Evolutionary conservation across 768 basidiomycete species (phyloP).

Genomic region (Suillus variegatus): DNA sequence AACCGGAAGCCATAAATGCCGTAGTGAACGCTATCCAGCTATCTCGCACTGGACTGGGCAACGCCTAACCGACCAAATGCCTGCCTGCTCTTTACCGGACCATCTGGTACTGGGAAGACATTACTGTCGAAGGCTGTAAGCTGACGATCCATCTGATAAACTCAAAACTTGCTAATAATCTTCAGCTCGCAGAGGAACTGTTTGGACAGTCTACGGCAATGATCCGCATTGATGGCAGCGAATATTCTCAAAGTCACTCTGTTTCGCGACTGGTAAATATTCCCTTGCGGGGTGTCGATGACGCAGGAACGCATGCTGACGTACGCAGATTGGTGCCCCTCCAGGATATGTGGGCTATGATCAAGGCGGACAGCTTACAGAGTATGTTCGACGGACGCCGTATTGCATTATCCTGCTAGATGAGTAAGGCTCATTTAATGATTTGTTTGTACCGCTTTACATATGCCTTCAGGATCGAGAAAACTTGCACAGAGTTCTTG

Average conservation of each 20-base stretch:
- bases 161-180: not conserved
- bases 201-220: slow-evolving; percentile 45
- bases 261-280: slow-evolving; percentile 37
- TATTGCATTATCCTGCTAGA: slow-evolving; percentile 35
- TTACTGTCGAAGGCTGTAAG: slow-evolving; percentile 39
- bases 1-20: slow-evolving; percentile 47
- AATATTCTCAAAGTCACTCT: slow-evolving; percentile 45
- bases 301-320: not conserved
- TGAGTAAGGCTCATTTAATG: slow-evolving; percentile 15
- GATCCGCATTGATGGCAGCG: slow-evolving; percentile 48
- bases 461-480: slow-evolving; percentile 34
- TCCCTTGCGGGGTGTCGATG: not conserved
- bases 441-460: not conserved
- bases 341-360: slow-evolving; percentile 47
- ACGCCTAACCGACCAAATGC: slow-evolving; percentile 47
- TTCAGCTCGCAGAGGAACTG: slow-evolving; percentile 42
- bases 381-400: slow-evolving; percentile 43
- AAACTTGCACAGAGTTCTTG: slow-evolving; percentile 43
- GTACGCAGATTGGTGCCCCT: slow-evolving; percentile 30
- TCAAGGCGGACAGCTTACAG: slow-evolving; percentile 43
- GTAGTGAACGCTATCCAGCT: slow-evolving; percentile 51
- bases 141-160: not conserved
- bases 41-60: slow-evolving; percentile 47
- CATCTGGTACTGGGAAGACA: slow-evolving; percentile 42
- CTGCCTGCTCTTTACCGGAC: slow-evolving; percentile 44